Percentiles rank a stretch among this genome's conserved stretches.
Evolutionary conservation across 2,329 filamentous ascomycete genomes (phyloP).

Genomic region (Penicillium expansum): DNA sequence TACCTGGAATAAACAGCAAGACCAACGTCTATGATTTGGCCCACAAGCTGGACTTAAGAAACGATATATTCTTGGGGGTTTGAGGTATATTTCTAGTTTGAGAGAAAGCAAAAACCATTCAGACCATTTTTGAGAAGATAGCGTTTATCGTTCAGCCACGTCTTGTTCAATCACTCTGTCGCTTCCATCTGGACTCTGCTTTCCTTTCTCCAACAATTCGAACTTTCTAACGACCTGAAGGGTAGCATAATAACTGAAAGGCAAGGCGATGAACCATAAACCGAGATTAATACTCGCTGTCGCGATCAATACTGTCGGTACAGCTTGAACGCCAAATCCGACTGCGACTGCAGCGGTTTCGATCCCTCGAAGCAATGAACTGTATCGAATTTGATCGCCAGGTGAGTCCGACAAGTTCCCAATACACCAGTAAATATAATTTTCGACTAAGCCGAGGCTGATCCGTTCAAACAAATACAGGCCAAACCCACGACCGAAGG

Average conservation of each 20-base stretch:
- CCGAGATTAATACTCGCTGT: slow-evolving; percentile 47
- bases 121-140: background rate
- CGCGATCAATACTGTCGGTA: slow-evolving; percentile 44
- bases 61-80: too few species aligned
- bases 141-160: background rate
- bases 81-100: background rate
- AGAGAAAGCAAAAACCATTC: too few species aligned
- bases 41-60: background rate
- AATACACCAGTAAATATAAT: slow-evolving; percentile 51
- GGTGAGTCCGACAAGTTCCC: slow-evolving; percentile 46
- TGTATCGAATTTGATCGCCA: slow-evolving; percentile 47
- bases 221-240: slow-evolving; percentile 44
- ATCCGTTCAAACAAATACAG: slow-evolving; percentile 44
- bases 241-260: slow-evolving; percentile 48
- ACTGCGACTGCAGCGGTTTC: slow-evolving; percentile 45
- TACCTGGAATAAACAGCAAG: too few species aligned
- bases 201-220: slow-evolving; percentile 10
- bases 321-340: slow-evolving; percentile 47
- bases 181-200: background rate
- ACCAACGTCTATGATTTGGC: background rate
- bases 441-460: slow-evolving; percentile 43
- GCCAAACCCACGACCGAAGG: slow-evolving; percentile 46
- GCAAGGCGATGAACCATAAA: slow-evolving; percentile 44
- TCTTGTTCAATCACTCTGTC: background rate
- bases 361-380: slow-evolving; percentile 44